Base-by-base conservation (phyloP, 208 protist species). In the Trypanosomatidae sp. region DNA sequence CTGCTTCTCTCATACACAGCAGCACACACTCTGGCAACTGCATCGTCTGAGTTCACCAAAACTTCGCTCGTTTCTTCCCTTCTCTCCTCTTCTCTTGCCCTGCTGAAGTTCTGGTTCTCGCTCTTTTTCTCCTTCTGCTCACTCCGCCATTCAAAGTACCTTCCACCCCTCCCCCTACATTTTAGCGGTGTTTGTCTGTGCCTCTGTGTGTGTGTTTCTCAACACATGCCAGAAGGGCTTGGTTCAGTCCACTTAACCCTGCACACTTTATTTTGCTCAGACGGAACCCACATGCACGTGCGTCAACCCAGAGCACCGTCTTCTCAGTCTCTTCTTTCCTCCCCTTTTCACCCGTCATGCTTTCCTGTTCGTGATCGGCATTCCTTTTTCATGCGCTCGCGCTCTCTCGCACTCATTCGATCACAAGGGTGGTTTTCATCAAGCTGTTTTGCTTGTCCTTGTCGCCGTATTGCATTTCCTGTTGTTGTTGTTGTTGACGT, bases 401-500 rank as follows among this genome's bases (percentile, higher is more conserved):
- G 15, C 52, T 28, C 52, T 58, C n/a, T 58, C 7, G 6, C 52
- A 58, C 52, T 58, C n/a, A 9, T 58, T 58, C 52, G 52, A 58
- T 28, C n/a, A 28, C 17, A 15, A 49, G 46, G 46, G 13, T 15
- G 46, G 12, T 15, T 49, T 49, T 49, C 46, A 36, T 36, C 33
- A 36, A 36, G 49, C 19, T 19, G 49, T 19, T 19, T 12, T 53
- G 15, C 15, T 19, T 19, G 49, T 53, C 49, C 15, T 19, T 19
- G 49, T 53, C 49, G 49, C 49, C 49, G 49, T 53, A n/a, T 53
- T 5, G 10, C 19, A n/a, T 53, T 53, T 53, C 19, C 19, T 53
- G 10, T 53, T 50, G 46, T 62, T 62, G 39, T 59, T 66, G 25
- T 49, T 73, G 59, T 53, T 49, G 41, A 55, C 1, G 19, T 53